Base-by-base conservation (phyloP, 495 filamentous ascomycete genomes). In the Cudoniella acicularis region DNA sequence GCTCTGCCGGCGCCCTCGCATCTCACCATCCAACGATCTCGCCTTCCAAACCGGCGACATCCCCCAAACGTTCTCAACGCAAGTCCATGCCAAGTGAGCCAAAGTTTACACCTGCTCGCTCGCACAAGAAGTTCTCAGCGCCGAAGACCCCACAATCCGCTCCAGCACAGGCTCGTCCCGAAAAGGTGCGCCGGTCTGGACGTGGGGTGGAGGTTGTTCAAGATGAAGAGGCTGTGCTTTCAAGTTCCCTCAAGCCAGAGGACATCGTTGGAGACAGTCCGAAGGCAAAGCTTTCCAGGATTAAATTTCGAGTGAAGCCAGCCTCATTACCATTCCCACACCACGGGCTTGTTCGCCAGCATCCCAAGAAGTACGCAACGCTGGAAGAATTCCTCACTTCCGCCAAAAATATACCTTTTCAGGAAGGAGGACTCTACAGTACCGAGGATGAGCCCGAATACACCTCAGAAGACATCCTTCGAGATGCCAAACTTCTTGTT, bases 391-490 rank as follows among this genome's bases (percentile, higher is more conserved):
- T 76, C 58, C 71, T 84, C 43, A 60, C 71, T 18, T 62, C 74
- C 56, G 75, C 78, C 1, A 67, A 68, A 17, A 64, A 73, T 10
- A 70, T 79, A 42, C 72, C 76, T 3, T 71, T 77, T 10, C 74
- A 78, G 27, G 70, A 77, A 42, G 80, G 81, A 23, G 76, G 78
- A 2, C 74, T 82, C n/a, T 69, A 71, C 20, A 64, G 70, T 17
- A 76, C 83, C 4, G 79, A 87, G 21, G 83, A 89, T 67, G 77
- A 72, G 1, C 71, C 74, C 0, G 68, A 70, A 27, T 79, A 74
- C 62, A 81, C 78, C n/a, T 69, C 77, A n/a, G 77, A 81, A 52
- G 69, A 73, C 62, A 72, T 78, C 8, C 59, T 67, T 49, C 75
- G 74, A 50, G 85, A 88, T 67, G 85, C 80, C 0, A 63, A 68